A percentile compares a stretch with the other conserved stretches of the same genome.
Conservation (phyloP, 1,139 yeast species). For the Meyerozyma athensensis region DNA sequence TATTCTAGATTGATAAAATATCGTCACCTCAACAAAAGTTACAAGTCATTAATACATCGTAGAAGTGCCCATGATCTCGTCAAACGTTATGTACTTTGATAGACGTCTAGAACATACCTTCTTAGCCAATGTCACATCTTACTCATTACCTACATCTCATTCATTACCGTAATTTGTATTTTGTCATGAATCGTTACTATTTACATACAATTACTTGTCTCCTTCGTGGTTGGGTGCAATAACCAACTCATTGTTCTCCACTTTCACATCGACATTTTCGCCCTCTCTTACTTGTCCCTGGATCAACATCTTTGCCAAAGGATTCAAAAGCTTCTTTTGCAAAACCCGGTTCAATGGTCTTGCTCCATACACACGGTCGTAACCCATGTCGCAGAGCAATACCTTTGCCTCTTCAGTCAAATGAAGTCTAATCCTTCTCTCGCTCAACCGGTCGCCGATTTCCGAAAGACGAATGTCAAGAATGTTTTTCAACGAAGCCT, state of each 20-base stretch:
- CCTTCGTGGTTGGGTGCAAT: constrained; percentile 49
- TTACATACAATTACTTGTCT: constrained; percentile 4
- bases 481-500: constrained; percentile 64
- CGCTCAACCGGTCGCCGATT: constrained; percentile 71
- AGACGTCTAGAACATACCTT: too few relatives aligned
- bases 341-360: constrained; percentile 90
- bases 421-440: constrained; percentile 66
- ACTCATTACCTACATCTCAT: too few relatives aligned
- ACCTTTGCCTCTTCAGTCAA: constrained; percentile 62
- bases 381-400: constrained; percentile 80
- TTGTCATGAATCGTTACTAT: neutral
- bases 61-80: too few relatives aligned
- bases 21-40: too few relatives aligned
- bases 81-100: too few relatives aligned
- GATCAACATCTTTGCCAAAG: constrained; percentile 75
- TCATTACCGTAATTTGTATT: too few relatives aligned
- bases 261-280: constrained; percentile 51
- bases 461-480: constrained; percentile 81
- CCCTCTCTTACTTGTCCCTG: constrained; percentile 72
- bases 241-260: constrained; percentile 21
- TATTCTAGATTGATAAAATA: neutral
- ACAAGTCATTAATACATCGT: neutral
- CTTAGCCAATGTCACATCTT: too few relatives aligned
- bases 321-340: constrained; percentile 76
- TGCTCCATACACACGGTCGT: constrained; percentile 90